Percentiles rank a stretch among this genome's conserved stretches.
phyloP scores from a whole-genome alignment of 495 filamentous ascomycete genomes.

The Stereocaulon alpinum region DNA sequence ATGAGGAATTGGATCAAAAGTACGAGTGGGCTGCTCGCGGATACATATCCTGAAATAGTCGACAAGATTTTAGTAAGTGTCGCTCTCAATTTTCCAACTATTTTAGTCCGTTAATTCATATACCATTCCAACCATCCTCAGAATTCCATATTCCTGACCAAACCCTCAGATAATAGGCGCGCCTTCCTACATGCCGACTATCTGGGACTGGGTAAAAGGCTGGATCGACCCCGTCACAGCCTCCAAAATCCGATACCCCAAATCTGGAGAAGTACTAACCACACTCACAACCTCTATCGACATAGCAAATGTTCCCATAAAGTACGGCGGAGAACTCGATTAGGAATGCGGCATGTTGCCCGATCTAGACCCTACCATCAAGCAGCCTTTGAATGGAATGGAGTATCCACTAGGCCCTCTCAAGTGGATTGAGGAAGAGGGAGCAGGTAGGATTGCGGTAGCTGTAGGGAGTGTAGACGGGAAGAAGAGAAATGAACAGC shows the following conservation, averaged over 20 bases:
- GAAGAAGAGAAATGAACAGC: not conserved
- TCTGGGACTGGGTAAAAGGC: conserved; percentile 10
- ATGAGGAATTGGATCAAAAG: conserved; percentile 12
- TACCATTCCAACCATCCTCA: not conserved
- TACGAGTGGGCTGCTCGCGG: not conserved
- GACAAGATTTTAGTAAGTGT: not conserved
- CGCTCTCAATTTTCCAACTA: too few species aligned
- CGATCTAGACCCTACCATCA: not conserved
- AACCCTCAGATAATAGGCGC: conserved; percentile 2
- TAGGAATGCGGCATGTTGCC: conserved; percentile 1
- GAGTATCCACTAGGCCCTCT: not conserved
- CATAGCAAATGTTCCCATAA: not conserved
- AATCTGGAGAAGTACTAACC: not conserved
- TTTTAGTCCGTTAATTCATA: too few species aligned
- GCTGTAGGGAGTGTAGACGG: not conserved
- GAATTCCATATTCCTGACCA: not conserved
- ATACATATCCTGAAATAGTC: conserved; percentile 4
- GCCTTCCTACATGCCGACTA: conserved; percentile 3
- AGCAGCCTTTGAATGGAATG: not conserved
- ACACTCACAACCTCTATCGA: not conserved
- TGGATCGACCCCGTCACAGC: conserved; percentile 6
- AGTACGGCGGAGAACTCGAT: not conserved
- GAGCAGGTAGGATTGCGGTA: not conserved
- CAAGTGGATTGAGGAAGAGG: not conserved
- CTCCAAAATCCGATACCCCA: not conserved